A percentile compares a stretch with the other conserved stretches of the same genome.
These are phyloP conservation scores for Stropharia rugosoannulata DNA, from an alignment of 768 basidiomycete species.

Conservation along the genomic window DNA sequence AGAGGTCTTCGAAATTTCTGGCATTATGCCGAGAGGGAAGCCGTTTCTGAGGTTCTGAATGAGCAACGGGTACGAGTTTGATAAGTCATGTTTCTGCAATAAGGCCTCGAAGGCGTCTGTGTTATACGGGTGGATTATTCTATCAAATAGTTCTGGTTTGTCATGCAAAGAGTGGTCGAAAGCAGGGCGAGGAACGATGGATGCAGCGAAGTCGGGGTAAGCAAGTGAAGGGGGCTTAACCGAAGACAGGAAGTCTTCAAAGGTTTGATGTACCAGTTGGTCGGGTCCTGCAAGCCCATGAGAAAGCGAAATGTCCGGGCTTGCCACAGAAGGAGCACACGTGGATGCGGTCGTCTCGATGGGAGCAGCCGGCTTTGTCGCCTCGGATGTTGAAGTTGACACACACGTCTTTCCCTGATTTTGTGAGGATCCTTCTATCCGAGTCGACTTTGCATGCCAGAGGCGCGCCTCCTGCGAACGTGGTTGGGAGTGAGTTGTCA, in stretches of 20 bases:
- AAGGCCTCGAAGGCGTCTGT: constrained; percentile 22
- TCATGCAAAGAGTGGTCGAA: neutral
- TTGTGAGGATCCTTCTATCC: neutral
- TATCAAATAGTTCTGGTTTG: constrained; percentile 12
- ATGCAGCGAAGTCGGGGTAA: neutral
- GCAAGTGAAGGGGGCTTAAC: neutral
- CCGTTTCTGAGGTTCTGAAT: constrained; percentile 25
- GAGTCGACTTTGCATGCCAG: neutral
- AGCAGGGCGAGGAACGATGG: neutral
- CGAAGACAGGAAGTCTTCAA: neutral
- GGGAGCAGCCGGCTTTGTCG: neutral
- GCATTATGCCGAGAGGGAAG: constrained; percentile 33
- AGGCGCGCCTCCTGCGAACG: constrained; percentile 2
- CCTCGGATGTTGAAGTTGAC: constrained; percentile 7
- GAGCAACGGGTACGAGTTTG: constrained; percentile 25
- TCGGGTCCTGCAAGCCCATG: neutral
- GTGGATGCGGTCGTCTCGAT: constrained; percentile 3
- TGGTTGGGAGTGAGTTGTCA: neutral
- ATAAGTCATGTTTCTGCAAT: constrained; percentile 20
- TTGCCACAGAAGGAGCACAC: constrained; percentile 24
- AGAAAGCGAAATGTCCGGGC: constrained; percentile 17
- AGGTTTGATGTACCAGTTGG: neutral
- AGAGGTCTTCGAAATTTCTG: constrained; percentile 1
- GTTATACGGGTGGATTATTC: constrained; percentile 30
- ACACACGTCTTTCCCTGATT: neutral